Evolutionary conservation across 805 yeast species (phyloP).

Genomic region (Wickerhamiella domercqiae): DNA sequence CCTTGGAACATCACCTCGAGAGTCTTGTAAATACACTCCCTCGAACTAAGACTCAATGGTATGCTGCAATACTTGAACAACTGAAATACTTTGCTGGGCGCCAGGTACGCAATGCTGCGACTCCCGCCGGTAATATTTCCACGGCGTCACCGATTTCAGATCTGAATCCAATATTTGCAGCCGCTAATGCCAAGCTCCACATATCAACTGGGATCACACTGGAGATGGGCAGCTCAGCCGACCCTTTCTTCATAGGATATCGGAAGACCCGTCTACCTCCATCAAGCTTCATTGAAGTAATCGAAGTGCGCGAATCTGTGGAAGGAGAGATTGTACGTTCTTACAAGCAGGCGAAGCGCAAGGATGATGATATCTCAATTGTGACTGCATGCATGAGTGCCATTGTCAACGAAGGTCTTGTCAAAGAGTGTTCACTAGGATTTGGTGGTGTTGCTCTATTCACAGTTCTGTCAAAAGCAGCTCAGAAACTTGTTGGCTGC

Average conservation of each 20-base stretch:
- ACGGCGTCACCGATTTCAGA: constrained; percentile 38
- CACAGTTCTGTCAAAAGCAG: constrained; percentile 28
- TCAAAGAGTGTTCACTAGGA: constrained; percentile 23
- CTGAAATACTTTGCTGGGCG: constrained; percentile 35
- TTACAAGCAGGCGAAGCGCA: constrained; percentile 34
- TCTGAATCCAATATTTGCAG: constrained; percentile 32
- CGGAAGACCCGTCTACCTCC: constrained; percentile 29
- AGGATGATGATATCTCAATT: constrained; percentile 36
- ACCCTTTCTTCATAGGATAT: constrained; percentile 29
- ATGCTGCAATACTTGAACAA: constrained; percentile 27
- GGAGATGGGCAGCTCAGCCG: constrained; percentile 24
- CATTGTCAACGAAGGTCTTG: constrained; percentile 6
- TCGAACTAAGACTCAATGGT: constrained; percentile 24
- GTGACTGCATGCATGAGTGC: constrained; percentile 30
- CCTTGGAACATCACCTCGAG: constrained; percentile 27
- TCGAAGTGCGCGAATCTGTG: constrained; percentile 29
- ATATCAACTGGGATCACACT: constrained; percentile 24
- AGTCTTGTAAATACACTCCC: constrained; percentile 16
- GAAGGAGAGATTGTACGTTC: constrained; percentile 27
- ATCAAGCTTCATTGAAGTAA: constrained; percentile 24
- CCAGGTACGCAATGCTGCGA: constrained; percentile 35
- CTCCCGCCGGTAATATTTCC: constrained; percentile 35
- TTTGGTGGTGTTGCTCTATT: constrained; percentile 37
- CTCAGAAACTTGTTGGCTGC: constrained; percentile 19
- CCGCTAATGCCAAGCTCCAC: constrained; percentile 28